Evolutionary conservation across 192 early-diverging fungal species (phyloP).

Genomic region (Coemansia sp.): DNA sequence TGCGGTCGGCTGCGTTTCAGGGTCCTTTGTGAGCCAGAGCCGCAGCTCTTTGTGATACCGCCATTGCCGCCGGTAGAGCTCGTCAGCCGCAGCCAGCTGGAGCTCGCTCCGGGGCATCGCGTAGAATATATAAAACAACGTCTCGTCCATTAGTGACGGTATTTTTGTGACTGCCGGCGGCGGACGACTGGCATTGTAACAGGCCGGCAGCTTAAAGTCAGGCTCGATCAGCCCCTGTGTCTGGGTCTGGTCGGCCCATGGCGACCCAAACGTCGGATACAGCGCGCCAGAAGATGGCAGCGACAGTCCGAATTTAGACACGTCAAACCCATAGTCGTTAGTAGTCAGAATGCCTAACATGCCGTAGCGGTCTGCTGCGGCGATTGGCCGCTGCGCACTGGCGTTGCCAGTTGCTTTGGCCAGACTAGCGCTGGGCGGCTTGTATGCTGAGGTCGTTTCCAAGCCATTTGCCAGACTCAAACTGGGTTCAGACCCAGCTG

Average conservation of each 20-base stretch:
- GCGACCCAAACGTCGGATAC: slow-evolving; percentile 85
- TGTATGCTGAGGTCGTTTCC: slow-evolving; percentile 37
- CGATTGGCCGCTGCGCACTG: slow-evolving; percentile 22
- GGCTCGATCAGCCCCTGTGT: slow-evolving; percentile 72
- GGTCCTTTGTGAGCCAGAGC: slow-evolving; percentile 90
- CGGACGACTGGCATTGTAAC: slow-evolving; percentile 76
- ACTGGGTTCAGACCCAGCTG: slow-evolving; percentile 6
- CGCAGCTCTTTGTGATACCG: slow-evolving; percentile 93
- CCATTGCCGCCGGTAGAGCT: slow-evolving; percentile 93
- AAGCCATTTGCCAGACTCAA: slow-evolving; percentile 23
- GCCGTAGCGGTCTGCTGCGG: slow-evolving; percentile 65
- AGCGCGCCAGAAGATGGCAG: slow-evolving; percentile 74
- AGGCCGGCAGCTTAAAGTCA: slow-evolving; percentile 79
- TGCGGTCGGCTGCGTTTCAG: slow-evolving; percentile 43
- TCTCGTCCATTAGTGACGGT: slow-evolving; percentile 77
- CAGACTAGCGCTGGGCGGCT: slow-evolving; percentile 27
- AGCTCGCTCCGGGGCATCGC: slow-evolving; percentile 88
- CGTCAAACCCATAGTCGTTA: slow-evolving; percentile 86
- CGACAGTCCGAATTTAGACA: slow-evolving; percentile 81
- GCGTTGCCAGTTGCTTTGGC: slow-evolving; percentile 19
- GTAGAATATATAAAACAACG: slow-evolving; percentile 98
- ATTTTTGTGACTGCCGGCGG: slow-evolving; percentile 75
- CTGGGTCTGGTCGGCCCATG: slow-evolving; percentile 78
- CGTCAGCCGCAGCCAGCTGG: slow-evolving; percentile 91
- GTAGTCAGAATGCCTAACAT: slow-evolving; percentile 86